Evolutionary conservation across 2,329 filamentous ascomycete genomes (phyloP), one percentile per base, ranked within the genome.

Genomic region (Corniculantispora saksenae): DNA sequence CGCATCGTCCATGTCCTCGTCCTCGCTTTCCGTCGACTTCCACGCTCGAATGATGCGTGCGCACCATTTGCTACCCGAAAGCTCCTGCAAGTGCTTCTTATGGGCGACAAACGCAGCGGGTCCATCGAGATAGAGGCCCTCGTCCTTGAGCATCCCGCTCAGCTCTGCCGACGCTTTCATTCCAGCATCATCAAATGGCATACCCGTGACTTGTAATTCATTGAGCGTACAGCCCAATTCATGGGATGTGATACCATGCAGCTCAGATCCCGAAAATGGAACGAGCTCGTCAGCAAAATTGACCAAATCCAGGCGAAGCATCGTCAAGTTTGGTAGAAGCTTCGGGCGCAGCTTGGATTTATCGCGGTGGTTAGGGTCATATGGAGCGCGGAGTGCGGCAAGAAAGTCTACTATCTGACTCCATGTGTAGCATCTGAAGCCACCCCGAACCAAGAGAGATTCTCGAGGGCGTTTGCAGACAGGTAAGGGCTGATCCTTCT

Each of bases 341-440:
- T 79, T 76, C 21, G 81, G 82, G 17, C 76, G 68, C 12, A 75
- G 73, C 13, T 70, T 72, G 55, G 72, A 73, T 67, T 75, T 78
- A 70, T 73, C 70, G 53, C 75, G 74, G 65, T 70, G 71, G 32
- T 70, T 67, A 7, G 83, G 82, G 63, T 83, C 80, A 69, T 78
- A 83, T 0, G 84, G 84, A 3, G 84, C 79, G n/a, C 82, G 76
- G 61, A 86, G 71, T 6, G 81, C 83, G 60, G 78, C 75, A 25
- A 86, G 73, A 63, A 86, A 86, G 70, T 86, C 84, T 15, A 81
- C 75, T 35, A 85, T 75, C 69, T 86, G 84, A 40, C 78, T 79
- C 83, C 83, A 86, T 3, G 82, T 78, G 71, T 86, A 86, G 69
- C 81, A 82, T 55, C 83, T 81, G 66, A 86, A 85, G 21, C 83